Conservation (phyloP, 2,329 filamentous ascomycete species). For the Verticillium klebahnii region DNA sequence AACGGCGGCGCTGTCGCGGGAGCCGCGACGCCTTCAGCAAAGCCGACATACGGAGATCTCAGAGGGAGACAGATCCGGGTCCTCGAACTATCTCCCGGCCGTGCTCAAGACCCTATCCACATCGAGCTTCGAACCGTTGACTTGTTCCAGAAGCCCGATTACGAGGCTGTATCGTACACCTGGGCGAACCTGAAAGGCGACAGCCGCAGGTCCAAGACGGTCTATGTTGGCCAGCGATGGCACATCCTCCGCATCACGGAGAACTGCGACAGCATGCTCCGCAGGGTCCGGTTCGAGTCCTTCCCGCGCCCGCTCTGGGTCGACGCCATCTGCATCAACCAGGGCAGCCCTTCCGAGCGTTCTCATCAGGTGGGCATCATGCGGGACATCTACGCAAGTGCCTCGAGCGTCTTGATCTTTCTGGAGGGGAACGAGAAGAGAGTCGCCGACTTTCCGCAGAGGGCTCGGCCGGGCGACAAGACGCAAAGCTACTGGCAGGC, state of each 20-base stretch:
- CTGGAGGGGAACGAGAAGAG: neutral
- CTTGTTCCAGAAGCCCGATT: neutral
- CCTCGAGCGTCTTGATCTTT: conserved; percentile 3
- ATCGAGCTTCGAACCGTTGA: neutral
- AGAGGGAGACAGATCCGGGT: neutral
- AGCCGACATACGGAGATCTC: neutral
- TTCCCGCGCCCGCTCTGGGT: conserved; percentile 10
- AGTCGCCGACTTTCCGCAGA: neutral
- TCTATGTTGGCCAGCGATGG: neutral
- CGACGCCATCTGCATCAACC: conserved; percentile 16
- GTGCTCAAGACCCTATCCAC: neutral
- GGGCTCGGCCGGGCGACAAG: neutral
- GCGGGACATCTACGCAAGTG: conserved; percentile 13
- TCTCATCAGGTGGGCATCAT: conserved; percentile 14
- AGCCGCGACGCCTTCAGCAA: neutral
- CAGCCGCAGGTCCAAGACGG: neutral
- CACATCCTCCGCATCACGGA: neutral
- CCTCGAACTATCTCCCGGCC: neutral
- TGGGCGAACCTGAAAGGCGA: conserved; percentile 5
- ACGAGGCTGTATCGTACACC: conserved; percentile 8
- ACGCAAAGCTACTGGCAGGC: too few species aligned
- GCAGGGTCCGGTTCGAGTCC: neutral
- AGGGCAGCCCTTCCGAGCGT: conserved; percentile 9
- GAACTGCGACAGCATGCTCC: conserved; percentile 5
- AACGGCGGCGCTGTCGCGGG: neutral